Conservation (phyloP, 1,284 basidiomycete species). For the Microbotryomycetes sp. region DNA sequence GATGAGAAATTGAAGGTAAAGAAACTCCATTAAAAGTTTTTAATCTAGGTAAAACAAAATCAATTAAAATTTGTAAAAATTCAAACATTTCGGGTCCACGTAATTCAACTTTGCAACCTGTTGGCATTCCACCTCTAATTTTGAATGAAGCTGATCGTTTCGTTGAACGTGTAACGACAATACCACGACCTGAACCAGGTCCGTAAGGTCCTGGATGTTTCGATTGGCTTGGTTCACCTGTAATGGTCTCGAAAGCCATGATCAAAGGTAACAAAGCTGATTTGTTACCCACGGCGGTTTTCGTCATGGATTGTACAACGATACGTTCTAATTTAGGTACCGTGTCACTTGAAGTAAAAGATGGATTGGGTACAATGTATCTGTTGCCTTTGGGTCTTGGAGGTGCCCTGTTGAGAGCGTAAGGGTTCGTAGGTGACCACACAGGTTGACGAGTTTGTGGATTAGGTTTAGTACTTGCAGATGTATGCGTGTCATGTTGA, state of each 20-base stretch:
- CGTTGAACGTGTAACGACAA: constrained; percentile 71
- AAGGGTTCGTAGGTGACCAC: constrained; percentile 73
- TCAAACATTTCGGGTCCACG: constrained; percentile 88
- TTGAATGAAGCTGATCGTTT: constrained; percentile 78
- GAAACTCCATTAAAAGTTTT: constrained; percentile 81
- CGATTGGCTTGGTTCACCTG: constrained; percentile 71
- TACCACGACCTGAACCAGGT: constrained; percentile 58
- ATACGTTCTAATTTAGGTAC: constrained; percentile 74
- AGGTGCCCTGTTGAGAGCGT: constrained; percentile 66
- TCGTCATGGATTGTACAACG: constrained; percentile 74
- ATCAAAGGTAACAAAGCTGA: constrained; percentile 73
- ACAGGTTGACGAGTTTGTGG: constrained; percentile 49
- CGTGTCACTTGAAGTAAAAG: constrained; percentile 56
- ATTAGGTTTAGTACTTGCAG: constrained; percentile 41
- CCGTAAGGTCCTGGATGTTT: constrained; percentile 46
- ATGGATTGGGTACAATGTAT: constrained; percentile 58
- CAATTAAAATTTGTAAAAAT: constrained; percentile 78
- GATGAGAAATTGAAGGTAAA: constrained; percentile 53
- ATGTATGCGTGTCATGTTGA: constrained; percentile 54
- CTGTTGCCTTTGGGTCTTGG: constrained; percentile 63
- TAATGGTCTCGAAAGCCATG: constrained; percentile 79
- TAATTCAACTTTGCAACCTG: constrained; percentile 83
- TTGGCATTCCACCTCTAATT: constrained; percentile 71
- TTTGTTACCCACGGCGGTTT: constrained; percentile 59
- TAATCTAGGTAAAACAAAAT: constrained; percentile 89